A percentile compares a stretch with the other conserved stretches of the same genome.
These are phyloP conservation scores for Tillandsia leiboldiana DNA, from an alignment of 176 grass and related monocot genomes.

Conservation along the genomic window DNA sequence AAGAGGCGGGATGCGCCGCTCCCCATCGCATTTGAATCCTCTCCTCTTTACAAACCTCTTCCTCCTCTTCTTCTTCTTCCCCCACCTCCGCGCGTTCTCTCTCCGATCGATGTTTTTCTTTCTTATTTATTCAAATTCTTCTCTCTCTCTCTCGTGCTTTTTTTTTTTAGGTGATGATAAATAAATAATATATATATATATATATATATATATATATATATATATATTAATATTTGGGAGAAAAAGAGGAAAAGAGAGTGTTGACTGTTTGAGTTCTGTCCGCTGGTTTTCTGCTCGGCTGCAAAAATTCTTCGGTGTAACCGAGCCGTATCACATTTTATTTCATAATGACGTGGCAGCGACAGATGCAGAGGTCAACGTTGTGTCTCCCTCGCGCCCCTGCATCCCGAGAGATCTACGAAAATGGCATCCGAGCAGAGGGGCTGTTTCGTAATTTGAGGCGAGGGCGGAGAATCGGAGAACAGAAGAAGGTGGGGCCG, in stretches of 20 bases:
- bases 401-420: slow-evolving; percentile 7
- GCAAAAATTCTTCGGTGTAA: background rate
- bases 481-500: slow-evolving; percentile 29
- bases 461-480: background rate
- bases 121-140: background rate
- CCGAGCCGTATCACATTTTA: no score
- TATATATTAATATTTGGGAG: background rate
- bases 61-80: background rate
- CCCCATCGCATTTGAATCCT: slow-evolving; percentile 67
- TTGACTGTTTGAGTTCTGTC: no score
- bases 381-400: slow-evolving; percentile 12
- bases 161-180: background rate
- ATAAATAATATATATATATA: background rate
- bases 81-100: slow-evolving; percentile 11
- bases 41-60: background rate
- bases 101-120: background rate
- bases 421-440: background rate
- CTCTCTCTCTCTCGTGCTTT: background rate
- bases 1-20: slow-evolving; percentile 78
- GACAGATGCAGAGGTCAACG: slow-evolving; percentile 31
- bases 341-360: slow-evolving; percentile 21
- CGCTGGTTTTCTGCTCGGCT: slow-evolving; percentile 24
- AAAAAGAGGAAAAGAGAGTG: no score
- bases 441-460: slow-evolving; percentile 8
- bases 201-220: background rate